Evolutionary conservation across 805 yeast species (phyloP), one percentile per base, ranked within the genome.

Genomic region (Schwanniomyces yamadae): DNA sequence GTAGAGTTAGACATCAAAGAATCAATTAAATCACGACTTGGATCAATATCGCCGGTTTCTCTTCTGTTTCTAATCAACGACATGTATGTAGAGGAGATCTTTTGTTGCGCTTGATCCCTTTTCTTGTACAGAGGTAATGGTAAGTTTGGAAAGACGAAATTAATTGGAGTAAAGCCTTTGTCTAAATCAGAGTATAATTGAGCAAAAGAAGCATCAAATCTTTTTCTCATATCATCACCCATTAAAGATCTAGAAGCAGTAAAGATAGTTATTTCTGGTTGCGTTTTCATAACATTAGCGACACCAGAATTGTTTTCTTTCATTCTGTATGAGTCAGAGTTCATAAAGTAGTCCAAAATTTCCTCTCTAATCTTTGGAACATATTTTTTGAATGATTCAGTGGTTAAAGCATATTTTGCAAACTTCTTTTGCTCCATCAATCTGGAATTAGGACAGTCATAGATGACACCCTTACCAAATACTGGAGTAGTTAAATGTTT

Each of bases 361-460:
- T 93, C 99, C 45, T 81, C 82, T 52, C 77, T 77, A 53, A 93
- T 89, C 59, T 82, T 69, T 40, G 99, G 99, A 33, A 93, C 97
- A 55, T 93, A 91, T 12, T 68, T 63, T 49, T 77, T 75, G 71
- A 93, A 93, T 1, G 95, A 78, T 29, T 86, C 96, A 46, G 77
- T 78, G 18, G 96, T 84, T 50, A 93, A 74, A 15, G 96, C 95
- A 36, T 78, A 77, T 66, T 93, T 93, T 44, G 90, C 95, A 55
- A 93, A 93, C 69, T 89, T 93, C 78, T 93, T 93, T 66, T 93
- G 99, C 61, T 93, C 99, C 99, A 93, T 93, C 54, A 93, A 77
- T 48, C 89, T 80, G 54, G 80, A 67, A 68, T 93, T 93, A 45
- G 99, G 88, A 66, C 97, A 91, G 67, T 93, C 99, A 60, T 93